Evolutionary conservation across 1,284 basidiomycete genomes (phyloP).

Genomic region (Omphalotus olearius): DNA sequence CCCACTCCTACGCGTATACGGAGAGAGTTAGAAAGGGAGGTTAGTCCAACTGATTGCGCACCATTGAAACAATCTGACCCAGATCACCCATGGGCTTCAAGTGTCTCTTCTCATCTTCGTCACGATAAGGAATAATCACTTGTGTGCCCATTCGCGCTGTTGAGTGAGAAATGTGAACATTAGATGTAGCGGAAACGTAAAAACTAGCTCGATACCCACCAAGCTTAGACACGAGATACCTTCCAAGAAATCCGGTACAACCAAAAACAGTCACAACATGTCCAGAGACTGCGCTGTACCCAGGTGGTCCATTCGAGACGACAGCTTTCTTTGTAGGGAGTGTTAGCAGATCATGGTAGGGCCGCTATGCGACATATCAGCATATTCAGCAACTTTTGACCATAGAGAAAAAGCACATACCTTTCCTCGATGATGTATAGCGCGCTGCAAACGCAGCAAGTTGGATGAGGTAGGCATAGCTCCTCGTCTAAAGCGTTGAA

Average conservation of each 20-base stretch:
- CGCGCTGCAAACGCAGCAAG: slow-evolving; percentile 49
- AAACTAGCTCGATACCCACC: slow-evolving; percentile 43
- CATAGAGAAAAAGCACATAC: slow-evolving; percentile 23
- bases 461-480: slow-evolving; percentile 44
- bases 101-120: slow-evolving; percentile 91
- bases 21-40: slow-evolving; percentile 3
- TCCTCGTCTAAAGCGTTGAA: slow-evolving; percentile 6
- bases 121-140: slow-evolving; percentile 93
- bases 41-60: slow-evolving; percentile 32
- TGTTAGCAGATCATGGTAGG: slow-evolving; percentile 65
- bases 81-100: slow-evolving; percentile 94
- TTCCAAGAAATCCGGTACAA: slow-evolving; percentile 91
- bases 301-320: slow-evolving; percentile 74
- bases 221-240: slow-evolving; percentile 92
- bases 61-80: slow-evolving; percentile 94
- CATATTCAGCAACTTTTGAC: background rate
- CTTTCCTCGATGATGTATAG: slow-evolving; percentile 37
- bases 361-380: slow-evolving; percentile 43
- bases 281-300: slow-evolving; percentile 84
- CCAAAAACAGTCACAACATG: slow-evolving; percentile 97
- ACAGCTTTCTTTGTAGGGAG: slow-evolving; percentile 61
- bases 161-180: slow-evolving; percentile 6
- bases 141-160: slow-evolving; percentile 89
- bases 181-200: background rate
- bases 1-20: slow-evolving; percentile 76